Evolutionary conservation across 306 rosid species (phyloP).

Genomic region (Macrotyloma uniflorum): DNA sequence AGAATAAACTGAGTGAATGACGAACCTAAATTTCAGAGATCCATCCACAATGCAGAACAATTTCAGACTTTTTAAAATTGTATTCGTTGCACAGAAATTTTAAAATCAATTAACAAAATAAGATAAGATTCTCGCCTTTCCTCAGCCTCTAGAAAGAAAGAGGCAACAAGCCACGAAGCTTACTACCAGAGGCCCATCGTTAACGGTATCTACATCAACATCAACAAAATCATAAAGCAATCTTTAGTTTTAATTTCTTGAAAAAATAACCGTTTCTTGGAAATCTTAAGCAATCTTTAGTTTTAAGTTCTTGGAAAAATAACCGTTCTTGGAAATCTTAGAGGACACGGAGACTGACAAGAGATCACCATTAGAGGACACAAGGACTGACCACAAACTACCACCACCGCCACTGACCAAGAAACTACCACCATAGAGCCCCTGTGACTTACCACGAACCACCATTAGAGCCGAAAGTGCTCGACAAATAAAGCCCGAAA

Average conservation of each 20-base stretch:
- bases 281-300: no score
- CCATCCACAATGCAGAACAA: neutral
- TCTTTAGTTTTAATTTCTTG: neutral
- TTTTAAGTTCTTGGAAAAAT: no score
- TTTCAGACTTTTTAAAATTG: neutral
- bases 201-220: constrained; percentile 29
- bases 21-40: constrained; percentile 2
- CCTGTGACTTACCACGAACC: no score
- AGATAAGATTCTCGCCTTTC: constrained; percentile 47
- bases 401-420: no score
- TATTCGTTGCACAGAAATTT: neutral
- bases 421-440: no score
- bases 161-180: constrained; percentile 34
- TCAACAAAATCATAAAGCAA: neutral
- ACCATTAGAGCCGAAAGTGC: no score
- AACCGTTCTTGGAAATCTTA: no score
- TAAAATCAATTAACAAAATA: neutral
- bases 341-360: no score
- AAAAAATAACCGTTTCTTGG: no score
- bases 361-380: no score
- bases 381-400: no score
- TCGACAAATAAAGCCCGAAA: no score
- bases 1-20: neutral
- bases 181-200: constrained; percentile 38
- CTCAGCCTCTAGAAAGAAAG: constrained; percentile 45